These are phyloP conservation scores for Xylaria sp. DNA, from an alignment of 2,329 filamentous ascomycete genomes.

Conservation along the genomic window DNA sequence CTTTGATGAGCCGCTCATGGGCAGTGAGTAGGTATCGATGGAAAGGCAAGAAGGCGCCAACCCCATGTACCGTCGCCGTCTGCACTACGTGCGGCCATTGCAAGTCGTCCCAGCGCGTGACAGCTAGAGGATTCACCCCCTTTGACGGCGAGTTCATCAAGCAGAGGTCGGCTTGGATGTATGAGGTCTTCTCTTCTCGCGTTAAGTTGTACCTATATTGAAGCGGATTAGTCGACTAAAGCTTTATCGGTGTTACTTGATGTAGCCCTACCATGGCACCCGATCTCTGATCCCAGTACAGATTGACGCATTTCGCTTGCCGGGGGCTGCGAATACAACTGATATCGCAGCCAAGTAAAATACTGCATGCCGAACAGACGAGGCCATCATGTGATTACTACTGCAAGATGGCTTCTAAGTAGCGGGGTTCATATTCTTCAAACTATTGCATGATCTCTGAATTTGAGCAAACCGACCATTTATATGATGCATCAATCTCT, in stretches of 20 bases:
- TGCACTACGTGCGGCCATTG: constrained; percentile 31
- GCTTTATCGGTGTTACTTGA: not conserved
- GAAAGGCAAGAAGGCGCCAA: constrained; percentile 36
- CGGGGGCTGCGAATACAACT: constrained; percentile 7
- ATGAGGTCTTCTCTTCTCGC: constrained; percentile 20
- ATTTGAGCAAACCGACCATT: not conserved
- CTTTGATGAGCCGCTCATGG: constrained; percentile 30
- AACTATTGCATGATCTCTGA: not conserved
- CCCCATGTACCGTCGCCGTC: constrained; percentile 25
- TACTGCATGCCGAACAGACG: not conserved
- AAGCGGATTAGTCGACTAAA: not conserved
- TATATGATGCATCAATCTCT: not conserved
- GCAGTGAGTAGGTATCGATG: constrained; percentile 35
- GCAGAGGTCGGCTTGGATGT: constrained; percentile 34
- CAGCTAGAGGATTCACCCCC: constrained; percentile 12
- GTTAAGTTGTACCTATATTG: constrained; percentile 10
- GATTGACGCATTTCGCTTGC: constrained; percentile 18
- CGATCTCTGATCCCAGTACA: constrained; percentile 19
- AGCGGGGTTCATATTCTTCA: too few relatives aligned
- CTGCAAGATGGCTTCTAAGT: not conserved
- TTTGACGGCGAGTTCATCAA: constrained; percentile 27
- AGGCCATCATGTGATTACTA: not conserved
- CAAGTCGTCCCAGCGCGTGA: constrained; percentile 31
- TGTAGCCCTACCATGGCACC: constrained; percentile 14
- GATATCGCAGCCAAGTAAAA: constrained; percentile 16